Base-by-base conservation (phyloP, 2,329 filamentous ascomycete species). In the Didymella pomorum region DNA sequence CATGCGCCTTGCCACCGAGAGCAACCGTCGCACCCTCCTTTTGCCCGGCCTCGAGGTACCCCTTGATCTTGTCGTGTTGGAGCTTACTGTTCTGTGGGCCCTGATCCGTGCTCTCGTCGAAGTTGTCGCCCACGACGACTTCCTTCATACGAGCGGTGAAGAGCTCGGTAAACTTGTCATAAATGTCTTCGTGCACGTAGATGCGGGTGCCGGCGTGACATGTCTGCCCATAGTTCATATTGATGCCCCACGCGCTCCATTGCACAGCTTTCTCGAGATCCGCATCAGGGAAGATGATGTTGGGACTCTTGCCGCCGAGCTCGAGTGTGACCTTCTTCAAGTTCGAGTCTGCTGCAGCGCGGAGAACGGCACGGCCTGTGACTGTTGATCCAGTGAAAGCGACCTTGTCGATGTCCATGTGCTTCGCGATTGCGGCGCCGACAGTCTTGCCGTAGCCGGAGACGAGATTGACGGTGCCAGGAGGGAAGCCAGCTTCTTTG, bases 381-480 rank as follows among this genome's bases (percentile, higher is more conserved):
- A 63, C 31, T 21, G 76, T 76, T 25, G 69, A 74, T 14, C 79
- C 79, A 0, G 79, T 81, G 66, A 81, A 81, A 6, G 72, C 73
- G 8, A 81, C 67, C 50, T 79, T 79, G 37, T 72, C 69, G 52
- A 80, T 72, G 8, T 68, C 62, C 75, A 77, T 78, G 60, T 80
- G 78, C 16, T 63, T 67, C 3, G 77, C 72, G 11, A 79, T 57
- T 1, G 77, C 49, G 2, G 76, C 75, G 2, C 78, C 78, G 1
- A 76, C 78, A 35, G 54, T 57, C 48, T 79, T 78, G 61, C 88
- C 86, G 33, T 84, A 84, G 6, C 86, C 87, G 37, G 83, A 83
- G 2, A 89, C 73, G 0, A 80, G 83, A 63, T 88, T 85, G 2
- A 89, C 71, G 5, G 89, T 84, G 39, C 87, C 87, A 0, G 84